Conservation (phyloP, 768 basidiomycete species). For the Termitomyces eurrhizus region DNA sequence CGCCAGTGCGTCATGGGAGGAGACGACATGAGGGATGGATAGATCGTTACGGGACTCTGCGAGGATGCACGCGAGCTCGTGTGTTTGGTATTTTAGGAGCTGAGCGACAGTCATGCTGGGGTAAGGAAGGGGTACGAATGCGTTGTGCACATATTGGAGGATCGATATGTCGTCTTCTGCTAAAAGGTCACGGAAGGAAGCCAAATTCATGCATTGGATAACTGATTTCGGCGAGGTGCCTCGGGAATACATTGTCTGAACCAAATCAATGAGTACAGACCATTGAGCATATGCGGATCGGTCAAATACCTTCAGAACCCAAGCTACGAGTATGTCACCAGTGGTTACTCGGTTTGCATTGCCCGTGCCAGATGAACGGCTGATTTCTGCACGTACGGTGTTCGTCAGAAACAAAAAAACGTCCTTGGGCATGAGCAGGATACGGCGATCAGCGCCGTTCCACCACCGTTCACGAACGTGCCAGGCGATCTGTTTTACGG, state of each 20-base stretch:
- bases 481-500: constrained; percentile 29
- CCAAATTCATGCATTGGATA: constrained; percentile 34
- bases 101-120: constrained; percentile 33
- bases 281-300: neutral
- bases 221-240: constrained; percentile 25
- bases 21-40: constrained; percentile 25
- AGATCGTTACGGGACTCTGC: constrained; percentile 20
- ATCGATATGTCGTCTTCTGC: constrained; percentile 18
- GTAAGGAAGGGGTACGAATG: constrained; percentile 36
- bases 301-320: constrained; percentile 33
- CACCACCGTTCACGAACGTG: constrained; percentile 33
- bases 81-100: constrained; percentile 25
- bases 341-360: constrained; percentile 23
- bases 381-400: constrained; percentile 23
- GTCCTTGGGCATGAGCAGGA: constrained; percentile 29
- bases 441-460: constrained; percentile 31
- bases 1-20: constrained; percentile 21
- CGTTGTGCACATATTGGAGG: constrained; percentile 32
- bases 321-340: constrained; percentile 37
- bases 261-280: neutral
- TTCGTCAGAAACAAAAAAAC: constrained; percentile 27
- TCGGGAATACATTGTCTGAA: constrained; percentile 31
- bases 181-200: constrained; percentile 31
- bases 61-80: constrained; percentile 23
- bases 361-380: constrained; percentile 11